Conservation (phyloP, 352 stramenopile species). For the Globisporangium rhizosaccharum region DNA sequence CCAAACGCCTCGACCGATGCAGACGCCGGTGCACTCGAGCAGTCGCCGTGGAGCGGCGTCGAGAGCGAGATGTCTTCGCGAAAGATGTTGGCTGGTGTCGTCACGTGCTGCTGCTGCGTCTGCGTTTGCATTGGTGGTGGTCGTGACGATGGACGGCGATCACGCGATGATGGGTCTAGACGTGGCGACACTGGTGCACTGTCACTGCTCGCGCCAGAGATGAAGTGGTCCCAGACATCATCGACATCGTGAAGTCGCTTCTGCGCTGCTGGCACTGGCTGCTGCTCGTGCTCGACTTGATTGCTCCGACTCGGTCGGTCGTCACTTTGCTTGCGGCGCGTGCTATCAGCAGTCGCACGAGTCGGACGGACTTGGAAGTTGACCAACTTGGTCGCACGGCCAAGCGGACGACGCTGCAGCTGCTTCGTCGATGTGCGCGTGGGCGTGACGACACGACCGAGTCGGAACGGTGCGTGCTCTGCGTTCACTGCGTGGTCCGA, state of each 20-base stretch:
- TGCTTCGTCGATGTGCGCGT: not conserved
- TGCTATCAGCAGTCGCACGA: too few relatives aligned
- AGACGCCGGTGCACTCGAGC: not conserved
- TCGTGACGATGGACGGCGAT: constrained; percentile 1
- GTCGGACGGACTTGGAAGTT: too few relatives aligned
- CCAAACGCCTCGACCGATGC: not conserved
- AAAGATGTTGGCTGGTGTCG: constrained; percentile 9
- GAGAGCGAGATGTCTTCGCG: constrained; percentile 24
- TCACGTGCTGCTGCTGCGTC: not conserved
- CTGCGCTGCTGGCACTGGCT: constrained; percentile 19
- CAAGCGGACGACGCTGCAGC: not conserved
- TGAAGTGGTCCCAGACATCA: constrained; percentile 34
- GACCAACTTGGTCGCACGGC: not conserved
- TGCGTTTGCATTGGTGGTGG: constrained; percentile 6
- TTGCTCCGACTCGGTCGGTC: constrained; percentile 2
- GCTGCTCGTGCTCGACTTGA: constrained; percentile 12
- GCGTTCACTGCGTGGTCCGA: not conserved
- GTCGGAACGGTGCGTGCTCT: constrained; percentile 11
- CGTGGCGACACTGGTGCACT: constrained; percentile 1
- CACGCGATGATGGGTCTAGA: constrained; percentile 6
- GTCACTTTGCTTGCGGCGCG: too few relatives aligned
- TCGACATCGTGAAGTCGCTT: constrained; percentile 19
- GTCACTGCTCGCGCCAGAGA: constrained; percentile 22
- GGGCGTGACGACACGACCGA: not conserved
- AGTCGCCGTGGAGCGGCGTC: constrained; percentile 4